phyloP scores from a whole-genome alignment of 2,329 filamentous ascomycete species.

The Zasmidium angulare region DNA sequence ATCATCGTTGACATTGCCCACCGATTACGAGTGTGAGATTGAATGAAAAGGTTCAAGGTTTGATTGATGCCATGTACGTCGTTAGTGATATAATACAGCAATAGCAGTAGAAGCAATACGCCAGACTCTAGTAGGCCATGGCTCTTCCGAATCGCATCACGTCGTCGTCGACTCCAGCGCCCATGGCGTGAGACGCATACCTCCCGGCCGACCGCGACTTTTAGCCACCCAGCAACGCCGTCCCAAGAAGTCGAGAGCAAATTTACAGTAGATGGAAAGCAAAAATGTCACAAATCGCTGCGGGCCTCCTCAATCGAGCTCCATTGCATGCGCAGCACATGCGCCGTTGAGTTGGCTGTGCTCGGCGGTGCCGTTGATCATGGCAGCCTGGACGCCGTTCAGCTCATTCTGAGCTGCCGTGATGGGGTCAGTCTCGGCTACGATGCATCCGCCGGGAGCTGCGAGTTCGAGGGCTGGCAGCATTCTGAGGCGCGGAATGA shows the following conservation, averaged over 20 bases:
- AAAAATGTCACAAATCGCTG: background rate
- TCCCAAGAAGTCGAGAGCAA: constrained; percentile 8
- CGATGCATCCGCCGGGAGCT: constrained; percentile 33
- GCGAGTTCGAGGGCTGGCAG: constrained; percentile 35
- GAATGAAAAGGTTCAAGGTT: background rate
- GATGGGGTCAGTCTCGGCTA: constrained; percentile 32
- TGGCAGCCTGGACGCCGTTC: constrained; percentile 19
- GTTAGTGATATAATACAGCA: constrained; percentile 15
- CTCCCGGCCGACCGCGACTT: constrained; percentile 7
- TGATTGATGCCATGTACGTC: constrained; percentile 5
- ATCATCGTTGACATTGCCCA: no score
- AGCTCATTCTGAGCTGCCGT: constrained; percentile 28
- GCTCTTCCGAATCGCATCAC: background rate
- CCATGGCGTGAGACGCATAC: constrained; percentile 14
- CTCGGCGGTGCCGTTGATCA: constrained; percentile 8
- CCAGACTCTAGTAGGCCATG: constrained; percentile 1
- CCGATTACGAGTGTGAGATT: background rate
- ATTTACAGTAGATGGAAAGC: constrained; percentile 6
- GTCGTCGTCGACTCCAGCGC: constrained; percentile 17
- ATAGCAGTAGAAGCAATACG: constrained; percentile 7
- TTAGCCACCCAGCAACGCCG: constrained; percentile 9
- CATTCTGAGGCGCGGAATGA: constrained; percentile 35
- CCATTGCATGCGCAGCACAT: constrained; percentile 35
- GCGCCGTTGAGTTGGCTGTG: constrained; percentile 19
- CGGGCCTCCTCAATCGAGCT: constrained; percentile 27